Conservation (phyloP, 2,329 filamentous ascomycete species). For the Ophiostoma australiae region DNA sequence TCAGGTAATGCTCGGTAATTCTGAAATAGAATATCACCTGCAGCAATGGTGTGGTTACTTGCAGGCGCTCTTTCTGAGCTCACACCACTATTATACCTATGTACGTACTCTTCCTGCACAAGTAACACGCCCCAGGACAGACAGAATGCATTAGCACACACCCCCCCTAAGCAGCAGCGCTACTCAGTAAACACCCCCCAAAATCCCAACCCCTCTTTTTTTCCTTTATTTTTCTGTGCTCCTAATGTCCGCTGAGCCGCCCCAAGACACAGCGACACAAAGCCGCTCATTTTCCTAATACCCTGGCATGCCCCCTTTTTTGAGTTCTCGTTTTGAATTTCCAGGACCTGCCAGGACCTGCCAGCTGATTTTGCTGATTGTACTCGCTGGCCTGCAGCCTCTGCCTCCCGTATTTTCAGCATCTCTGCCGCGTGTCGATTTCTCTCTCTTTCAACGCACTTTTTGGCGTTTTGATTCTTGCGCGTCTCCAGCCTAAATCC, state of each 20-base stretch:
- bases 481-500: background rate
- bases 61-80: conserved; percentile 2
- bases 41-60: background rate
- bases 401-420: conserved; percentile 8
- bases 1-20: background rate
- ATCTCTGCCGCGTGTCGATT: background rate
- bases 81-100: background rate
- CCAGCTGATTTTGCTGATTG: background rate
- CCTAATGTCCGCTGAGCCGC: background rate
- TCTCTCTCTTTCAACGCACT: conserved; percentile 14
- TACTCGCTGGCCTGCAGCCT: background rate
- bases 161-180: background rate
- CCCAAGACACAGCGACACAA: conserved; percentile 4
- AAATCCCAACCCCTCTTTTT: conserved; percentile 13
- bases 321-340: background rate
- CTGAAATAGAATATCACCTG: background rate
- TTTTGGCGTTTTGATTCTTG: background rate
- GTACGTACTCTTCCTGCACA: background rate
- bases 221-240: background rate
- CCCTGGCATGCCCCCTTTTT: conserved; percentile 23
- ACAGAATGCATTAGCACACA: background rate
- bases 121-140: conserved; percentile 6
- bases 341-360: background rate
- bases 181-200: conserved; percentile 3
- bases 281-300: conserved; percentile 23